These are phyloP conservation scores for Blepharisma stoltei DNA, from an alignment of 73 alveolate species.

Conservation along the genomic window DNA sequence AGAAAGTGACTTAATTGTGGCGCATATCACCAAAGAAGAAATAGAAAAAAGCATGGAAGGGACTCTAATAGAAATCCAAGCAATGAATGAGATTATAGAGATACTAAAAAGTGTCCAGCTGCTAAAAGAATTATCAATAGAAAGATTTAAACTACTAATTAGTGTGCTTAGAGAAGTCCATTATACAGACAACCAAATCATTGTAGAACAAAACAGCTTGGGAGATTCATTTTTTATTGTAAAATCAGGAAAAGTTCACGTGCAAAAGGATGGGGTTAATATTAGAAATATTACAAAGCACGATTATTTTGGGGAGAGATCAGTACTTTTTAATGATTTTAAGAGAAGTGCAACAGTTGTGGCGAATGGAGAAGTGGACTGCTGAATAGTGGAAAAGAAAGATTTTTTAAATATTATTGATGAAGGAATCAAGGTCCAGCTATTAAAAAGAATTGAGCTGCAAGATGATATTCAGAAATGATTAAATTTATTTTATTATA, in stretches of 20 bases:
- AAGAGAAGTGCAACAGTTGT: conserved; percentile 35
- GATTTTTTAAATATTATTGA: neutral
- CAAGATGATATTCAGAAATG: too few species aligned
- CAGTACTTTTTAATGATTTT: conserved; percentile 21
- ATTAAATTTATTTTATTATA: too few species aligned
- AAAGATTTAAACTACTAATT: conserved; percentile 37
- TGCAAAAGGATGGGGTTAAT: neutral
- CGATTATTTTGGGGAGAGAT: conserved; percentile 32
- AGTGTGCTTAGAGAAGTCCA: conserved; percentile 33
- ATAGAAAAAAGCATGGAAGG: conserved; percentile 20
- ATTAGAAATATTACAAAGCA: conserved; percentile 22
- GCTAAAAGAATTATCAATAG: conserved; percentile 38
- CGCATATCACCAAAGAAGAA: neutral
- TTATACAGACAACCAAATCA: conserved; percentile 34
- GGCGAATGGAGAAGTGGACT: conserved; percentile 28
- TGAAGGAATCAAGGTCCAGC: neutral
- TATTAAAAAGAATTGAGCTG: conserved; percentile 15
- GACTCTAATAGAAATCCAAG: neutral
- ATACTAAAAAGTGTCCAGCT: conserved; percentile 43
- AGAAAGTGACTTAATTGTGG: neutral
- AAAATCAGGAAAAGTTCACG: conserved; percentile 17
- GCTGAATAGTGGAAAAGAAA: conserved; percentile 7
- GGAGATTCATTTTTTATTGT: conserved; percentile 28
- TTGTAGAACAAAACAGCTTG: neutral
- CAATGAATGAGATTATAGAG: conserved; percentile 25